phyloP scores from a whole-genome alignment of 2,329 filamentous ascomycete genomes.

The Fusarium albidum region DNA sequence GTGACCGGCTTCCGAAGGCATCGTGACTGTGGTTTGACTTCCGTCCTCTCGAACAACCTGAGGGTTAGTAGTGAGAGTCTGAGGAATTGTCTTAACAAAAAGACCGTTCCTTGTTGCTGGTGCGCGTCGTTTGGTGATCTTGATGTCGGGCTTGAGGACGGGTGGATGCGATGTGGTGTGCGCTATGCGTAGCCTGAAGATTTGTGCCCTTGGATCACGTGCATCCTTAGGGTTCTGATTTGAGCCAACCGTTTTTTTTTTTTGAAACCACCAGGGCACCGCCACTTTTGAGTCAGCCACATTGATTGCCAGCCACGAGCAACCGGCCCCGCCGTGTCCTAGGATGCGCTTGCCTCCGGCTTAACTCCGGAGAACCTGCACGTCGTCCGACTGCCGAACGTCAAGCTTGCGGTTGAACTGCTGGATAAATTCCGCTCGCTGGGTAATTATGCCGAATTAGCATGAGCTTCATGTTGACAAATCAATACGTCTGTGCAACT shows the following conservation, averaged over 20 bases:
- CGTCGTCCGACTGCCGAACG: slow-evolving; percentile 12
- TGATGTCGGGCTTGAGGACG: slow-evolving; percentile 45
- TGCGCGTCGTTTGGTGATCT: slow-evolving; percentile 54
- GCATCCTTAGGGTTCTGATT: slow-evolving; percentile 41
- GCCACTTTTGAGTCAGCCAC: slow-evolving; percentile 8
- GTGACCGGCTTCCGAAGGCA: slow-evolving; percentile 89
- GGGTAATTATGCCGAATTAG: slow-evolving; percentile 20
- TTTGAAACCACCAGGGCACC: background rate
- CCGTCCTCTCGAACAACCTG: slow-evolving; percentile 57
- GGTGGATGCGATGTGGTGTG: slow-evolving; percentile 50
- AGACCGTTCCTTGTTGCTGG: slow-evolving; percentile 53
- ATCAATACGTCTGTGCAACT: background rate
- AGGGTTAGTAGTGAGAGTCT: slow-evolving; percentile 51
- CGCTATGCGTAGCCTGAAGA: slow-evolving; percentile 44
- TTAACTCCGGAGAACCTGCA: slow-evolving; percentile 20
- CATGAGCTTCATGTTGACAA: slow-evolving; percentile 10
- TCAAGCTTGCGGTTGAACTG: slow-evolving; percentile 7
- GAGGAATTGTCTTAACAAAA: slow-evolving; percentile 55
- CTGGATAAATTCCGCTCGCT: slow-evolving; percentile 23
- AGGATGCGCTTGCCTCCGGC: slow-evolving; percentile 12
- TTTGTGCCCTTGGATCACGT: slow-evolving; percentile 51
- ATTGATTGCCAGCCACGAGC: slow-evolving; percentile 11
- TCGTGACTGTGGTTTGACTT: slow-evolving; percentile 68
- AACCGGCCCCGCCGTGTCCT: slow-evolving; percentile 2
- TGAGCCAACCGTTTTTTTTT: slow-evolving; percentile 1